A percentile compares a stretch with the other conserved stretches of the same genome.
Conservation (phyloP, 2,329 filamentous ascomycete genomes). For the Paraphaeosphaeria minitans region DNA sequence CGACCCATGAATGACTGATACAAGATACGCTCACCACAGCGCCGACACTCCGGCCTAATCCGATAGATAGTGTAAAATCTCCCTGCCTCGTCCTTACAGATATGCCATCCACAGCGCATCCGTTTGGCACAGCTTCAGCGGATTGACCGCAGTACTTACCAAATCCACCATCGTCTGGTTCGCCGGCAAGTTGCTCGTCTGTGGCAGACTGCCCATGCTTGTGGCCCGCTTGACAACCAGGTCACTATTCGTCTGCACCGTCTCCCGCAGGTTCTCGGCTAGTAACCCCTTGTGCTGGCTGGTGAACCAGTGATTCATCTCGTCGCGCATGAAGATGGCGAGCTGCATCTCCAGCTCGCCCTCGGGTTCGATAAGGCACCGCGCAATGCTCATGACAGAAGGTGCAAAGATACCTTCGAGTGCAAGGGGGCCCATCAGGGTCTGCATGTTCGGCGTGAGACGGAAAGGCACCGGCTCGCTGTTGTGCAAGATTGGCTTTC, state of each 20-base stretch:
- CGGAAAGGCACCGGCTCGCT: slow-evolving; percentile 96
- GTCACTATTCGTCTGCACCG: slow-evolving; percentile 85
- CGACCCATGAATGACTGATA: not conserved
- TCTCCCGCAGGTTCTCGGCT: slow-evolving; percentile 74
- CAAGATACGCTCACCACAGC: no score
- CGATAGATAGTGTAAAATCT: not conserved
- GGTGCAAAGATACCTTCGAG: slow-evolving; percentile 97
- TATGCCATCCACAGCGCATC: slow-evolving; percentile 99
- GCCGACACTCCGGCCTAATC: no score
- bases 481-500: slow-evolving; percentile 91
- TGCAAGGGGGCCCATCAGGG: slow-evolving; percentile 91
- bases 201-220: slow-evolving; percentile 77
- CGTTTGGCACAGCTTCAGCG: slow-evolving; percentile 82
- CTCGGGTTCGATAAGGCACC: slow-evolving; percentile 84
- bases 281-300: slow-evolving; percentile 69
- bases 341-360: slow-evolving; percentile 91
- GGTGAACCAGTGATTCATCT: slow-evolving; percentile 97
- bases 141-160: slow-evolving; percentile 90
- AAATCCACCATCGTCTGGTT: slow-evolving; percentile 97
- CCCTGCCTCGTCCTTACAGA: slow-evolving; percentile 57
- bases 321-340: slow-evolving; percentile 92
- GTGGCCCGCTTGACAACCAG: slow-evolving; percentile 89
- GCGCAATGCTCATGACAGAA: slow-evolving; percentile 93
- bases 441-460: slow-evolving; percentile 93
- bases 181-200: slow-evolving; percentile 78